Evolutionary conservation across 2,329 filamentous ascomycete genomes (phyloP).

Genomic region (Pseudogymnoascus verrucosus): DNA sequence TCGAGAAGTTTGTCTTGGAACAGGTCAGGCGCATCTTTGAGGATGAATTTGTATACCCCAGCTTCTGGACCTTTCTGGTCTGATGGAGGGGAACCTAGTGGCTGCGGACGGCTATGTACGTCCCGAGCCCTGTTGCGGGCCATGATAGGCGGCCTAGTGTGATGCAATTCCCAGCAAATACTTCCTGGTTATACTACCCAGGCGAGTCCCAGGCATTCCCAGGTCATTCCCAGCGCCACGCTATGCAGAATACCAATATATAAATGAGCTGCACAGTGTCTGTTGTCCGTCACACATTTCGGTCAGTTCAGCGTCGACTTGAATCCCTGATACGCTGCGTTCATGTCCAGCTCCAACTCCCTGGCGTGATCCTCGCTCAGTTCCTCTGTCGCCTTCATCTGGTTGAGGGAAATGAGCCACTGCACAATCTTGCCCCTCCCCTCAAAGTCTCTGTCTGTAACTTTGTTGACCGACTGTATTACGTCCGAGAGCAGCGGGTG

Average conservation of each 20-base stretch:
- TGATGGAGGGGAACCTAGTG: background rate
- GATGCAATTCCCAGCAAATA: background rate
- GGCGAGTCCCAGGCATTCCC: background rate
- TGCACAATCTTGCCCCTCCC: constrained; percentile 95
- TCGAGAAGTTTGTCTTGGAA: constrained; percentile 93
- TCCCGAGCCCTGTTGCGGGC: constrained; percentile 1
- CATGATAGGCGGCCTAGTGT: constrained; percentile 5
- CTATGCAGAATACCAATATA: background rate
- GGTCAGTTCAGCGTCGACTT: constrained; percentile 42
- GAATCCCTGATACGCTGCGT: constrained; percentile 89
- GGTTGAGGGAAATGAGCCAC: constrained; percentile 94
- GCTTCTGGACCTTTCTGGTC: constrained; percentile 95
- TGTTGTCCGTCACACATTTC: background rate
- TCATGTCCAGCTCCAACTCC: constrained; percentile 87
- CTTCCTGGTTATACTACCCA: background rate
- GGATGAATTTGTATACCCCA: constrained; percentile 96
- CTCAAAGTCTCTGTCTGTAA: constrained; percentile 91
- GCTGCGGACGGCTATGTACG: background rate
- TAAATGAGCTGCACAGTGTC: background rate
- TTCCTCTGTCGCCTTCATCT: constrained; percentile 94
- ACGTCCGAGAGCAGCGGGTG: constrained; percentile 91
- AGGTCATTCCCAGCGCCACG: background rate
- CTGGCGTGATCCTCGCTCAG: constrained; percentile 78
- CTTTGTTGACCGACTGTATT: constrained; percentile 94
- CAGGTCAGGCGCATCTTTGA: constrained; percentile 96